A percentile compares a stretch with the other conserved stretches of the same genome.
These are phyloP conservation scores for Stephanodiscus minutulus DNA, from an alignment of 108 stramenopile species.

Conservation along the genomic window DNA sequence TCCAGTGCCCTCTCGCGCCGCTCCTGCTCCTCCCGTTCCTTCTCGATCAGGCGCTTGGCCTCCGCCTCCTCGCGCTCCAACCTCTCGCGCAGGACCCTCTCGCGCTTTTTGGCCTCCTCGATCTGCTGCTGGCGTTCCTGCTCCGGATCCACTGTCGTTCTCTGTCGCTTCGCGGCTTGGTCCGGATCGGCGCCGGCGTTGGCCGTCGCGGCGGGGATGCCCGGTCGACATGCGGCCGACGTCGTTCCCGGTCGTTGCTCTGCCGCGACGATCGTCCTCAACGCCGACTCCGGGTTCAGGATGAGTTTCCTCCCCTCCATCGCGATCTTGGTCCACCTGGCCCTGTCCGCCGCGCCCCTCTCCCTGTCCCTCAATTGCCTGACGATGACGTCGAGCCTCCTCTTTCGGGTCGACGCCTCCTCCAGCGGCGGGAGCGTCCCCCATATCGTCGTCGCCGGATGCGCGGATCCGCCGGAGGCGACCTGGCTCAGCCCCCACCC, in stretches of 20 bases:
- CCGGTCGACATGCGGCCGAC: slow-evolving; percentile 14
- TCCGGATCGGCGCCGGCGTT: too few species aligned
- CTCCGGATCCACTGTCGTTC: slow-evolving; percentile 39
- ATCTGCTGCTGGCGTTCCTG: slow-evolving; percentile 24
- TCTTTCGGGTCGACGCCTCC: slow-evolving; percentile 51
- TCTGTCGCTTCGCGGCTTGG: slow-evolving; percentile 29
- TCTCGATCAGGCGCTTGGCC: slow-evolving; percentile 34
- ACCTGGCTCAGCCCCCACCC: slow-evolving; percentile 43
- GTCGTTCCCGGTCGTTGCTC: slow-evolving; percentile 9
- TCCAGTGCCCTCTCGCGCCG: slow-evolving; percentile 41
- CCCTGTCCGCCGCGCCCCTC: slow-evolving; percentile 48
- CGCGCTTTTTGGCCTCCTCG: slow-evolving; percentile 44
- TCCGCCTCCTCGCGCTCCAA: slow-evolving; percentile 47
- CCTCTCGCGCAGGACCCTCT: slow-evolving; percentile 33
- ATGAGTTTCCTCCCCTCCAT: slow-evolving; percentile 32
- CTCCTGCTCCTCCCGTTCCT: slow-evolving; percentile 50
- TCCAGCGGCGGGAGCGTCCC: slow-evolving; percentile 35
- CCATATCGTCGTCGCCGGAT: slow-evolving; percentile 11
- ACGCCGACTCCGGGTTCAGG: slow-evolving; percentile 42
- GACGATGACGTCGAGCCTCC: slow-evolving; percentile 67
- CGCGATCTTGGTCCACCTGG: slow-evolving; percentile 41
- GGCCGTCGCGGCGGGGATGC: background rate
- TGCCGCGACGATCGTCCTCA: slow-evolving; percentile 23
- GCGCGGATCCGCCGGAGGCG: slow-evolving; percentile 21
- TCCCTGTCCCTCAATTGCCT: slow-evolving; percentile 64